Base-by-base conservation (phyloP, 1,284 basidiomycete genomes). In the Cryptococcus sp. region DNA sequence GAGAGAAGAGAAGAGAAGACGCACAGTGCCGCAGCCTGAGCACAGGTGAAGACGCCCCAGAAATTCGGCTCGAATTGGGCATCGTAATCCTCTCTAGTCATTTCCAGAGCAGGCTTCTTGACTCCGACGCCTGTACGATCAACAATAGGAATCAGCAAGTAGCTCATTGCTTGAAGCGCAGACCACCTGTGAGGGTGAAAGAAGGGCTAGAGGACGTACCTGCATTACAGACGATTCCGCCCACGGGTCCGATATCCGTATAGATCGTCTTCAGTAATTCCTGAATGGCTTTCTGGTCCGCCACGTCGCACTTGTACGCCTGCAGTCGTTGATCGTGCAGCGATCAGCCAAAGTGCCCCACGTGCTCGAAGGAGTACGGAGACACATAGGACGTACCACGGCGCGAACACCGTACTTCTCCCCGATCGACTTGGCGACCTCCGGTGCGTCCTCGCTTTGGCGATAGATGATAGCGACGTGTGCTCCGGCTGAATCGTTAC, bases 401-500 rank as follows among this genome's bases (percentile, higher is more conserved):
- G 60, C 62, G 44, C 61, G 64, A 4, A 73, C 71, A 40, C 58
- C 62, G 48, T 69, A 72, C 50, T 74, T 67, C 50, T 66, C 57
- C 13, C 62, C 65, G 45, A 74, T 65, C 55, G 66, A 61, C 46
- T 68, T 65, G 11, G 72, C 70, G 16, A 60, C 60, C 20, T 72
- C 60, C 6, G 61, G 66, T 7, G 72, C 72, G 50, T 72, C 69
- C 11, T 56, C 22, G 41, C 62, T 66, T 16, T 59, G 57, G 44
- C 59, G 57, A 55, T 72, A 74, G 54, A 74, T 58, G 50, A 72
- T 68, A 3, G 70, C 69, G 38, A 74, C 69, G 59, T 72, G 66
- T 3, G 69, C 70, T 15, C 72, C 72, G 41, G 72, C 72, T 63
- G 25, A n/a, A 47, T 31, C 42, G 20, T 5, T 13, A 11, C 17